Conservation (phyloP, 139 green algal species). For the Asterochloris sp. region DNA sequence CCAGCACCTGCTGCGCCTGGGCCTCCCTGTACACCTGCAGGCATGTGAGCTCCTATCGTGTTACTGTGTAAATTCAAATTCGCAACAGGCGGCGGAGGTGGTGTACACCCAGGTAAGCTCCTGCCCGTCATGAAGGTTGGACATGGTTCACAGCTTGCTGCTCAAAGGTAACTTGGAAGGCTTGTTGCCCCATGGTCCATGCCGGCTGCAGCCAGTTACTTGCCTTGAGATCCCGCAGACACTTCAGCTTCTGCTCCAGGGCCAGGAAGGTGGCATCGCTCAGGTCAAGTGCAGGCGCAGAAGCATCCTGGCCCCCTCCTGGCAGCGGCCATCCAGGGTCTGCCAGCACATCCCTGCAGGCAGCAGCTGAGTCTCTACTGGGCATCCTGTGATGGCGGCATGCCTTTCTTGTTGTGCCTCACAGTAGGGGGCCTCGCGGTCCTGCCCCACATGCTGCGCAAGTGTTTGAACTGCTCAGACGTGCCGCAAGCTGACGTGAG, state of each 20-base stretch:
- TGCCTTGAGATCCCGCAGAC: conserved; percentile 42
- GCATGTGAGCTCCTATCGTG: neutral
- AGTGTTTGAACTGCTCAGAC: no score
- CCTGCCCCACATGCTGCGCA: no score
- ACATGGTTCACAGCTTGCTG: neutral
- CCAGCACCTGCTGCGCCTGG: conserved; percentile 33
- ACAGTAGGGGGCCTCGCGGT: no score
- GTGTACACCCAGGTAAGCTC: neutral
- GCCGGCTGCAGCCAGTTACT: neutral
- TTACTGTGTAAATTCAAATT: neutral
- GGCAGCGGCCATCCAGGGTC: no score
- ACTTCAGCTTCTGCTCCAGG: conserved; percentile 31
- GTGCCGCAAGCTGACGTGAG: no score
- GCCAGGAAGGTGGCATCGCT: conserved; percentile 36
- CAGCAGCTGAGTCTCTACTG: no score
- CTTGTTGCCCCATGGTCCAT: neutral
- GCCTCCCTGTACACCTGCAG: conserved; percentile 37
- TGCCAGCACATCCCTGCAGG: no score
- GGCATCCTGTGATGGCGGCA: no score
- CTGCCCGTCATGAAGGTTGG: neutral
- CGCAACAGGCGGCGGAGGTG: neutral
- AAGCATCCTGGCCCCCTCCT: neutral
- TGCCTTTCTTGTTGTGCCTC: no score
- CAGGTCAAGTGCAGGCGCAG: conserved; percentile 32
- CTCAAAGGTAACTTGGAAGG: neutral